These are phyloP conservation scores for Diaporthe helianthi DNA, from an alignment of 2,329 filamentous ascomycete genomes.

Conservation along the genomic window DNA sequence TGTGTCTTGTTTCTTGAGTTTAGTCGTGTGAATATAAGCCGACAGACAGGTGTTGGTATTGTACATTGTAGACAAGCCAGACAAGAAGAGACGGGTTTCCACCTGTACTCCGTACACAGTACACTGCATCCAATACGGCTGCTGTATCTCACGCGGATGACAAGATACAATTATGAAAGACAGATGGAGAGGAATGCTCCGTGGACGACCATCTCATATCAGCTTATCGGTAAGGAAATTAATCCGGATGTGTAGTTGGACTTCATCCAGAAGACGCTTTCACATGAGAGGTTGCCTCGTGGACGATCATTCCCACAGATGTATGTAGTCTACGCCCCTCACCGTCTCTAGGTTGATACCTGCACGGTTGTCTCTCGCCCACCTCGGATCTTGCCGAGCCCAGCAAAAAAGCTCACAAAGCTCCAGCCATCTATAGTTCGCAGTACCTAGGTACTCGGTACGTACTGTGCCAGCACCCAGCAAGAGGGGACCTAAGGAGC, in stretches of 20 bases:
- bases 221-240: not conserved
- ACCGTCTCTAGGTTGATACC: not conserved
- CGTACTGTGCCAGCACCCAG: not conserved
- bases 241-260: not conserved
- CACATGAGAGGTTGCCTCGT: not conserved
- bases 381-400: conserved; percentile 13
- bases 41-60: too few relatives aligned
- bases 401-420: not conserved
- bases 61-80: not conserved
- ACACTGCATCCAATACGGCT: not conserved
- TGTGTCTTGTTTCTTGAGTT: not conserved
- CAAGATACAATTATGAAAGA: too few relatives aligned
- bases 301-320: not conserved
- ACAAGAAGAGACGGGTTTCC: not conserved
- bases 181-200: not conserved
- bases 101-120: too few relatives aligned
- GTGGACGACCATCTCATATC: not conserved
- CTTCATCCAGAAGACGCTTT: not conserved
- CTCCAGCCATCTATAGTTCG: not conserved
- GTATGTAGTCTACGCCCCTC: not conserved
- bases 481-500: not conserved
- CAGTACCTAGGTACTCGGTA: not conserved
- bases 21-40: not conserved
- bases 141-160: not conserved
- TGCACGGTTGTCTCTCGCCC: not conserved